phyloP scores from a whole-genome alignment of 108 stramenopile species.

The Cylindrotheca closterium region DNA sequence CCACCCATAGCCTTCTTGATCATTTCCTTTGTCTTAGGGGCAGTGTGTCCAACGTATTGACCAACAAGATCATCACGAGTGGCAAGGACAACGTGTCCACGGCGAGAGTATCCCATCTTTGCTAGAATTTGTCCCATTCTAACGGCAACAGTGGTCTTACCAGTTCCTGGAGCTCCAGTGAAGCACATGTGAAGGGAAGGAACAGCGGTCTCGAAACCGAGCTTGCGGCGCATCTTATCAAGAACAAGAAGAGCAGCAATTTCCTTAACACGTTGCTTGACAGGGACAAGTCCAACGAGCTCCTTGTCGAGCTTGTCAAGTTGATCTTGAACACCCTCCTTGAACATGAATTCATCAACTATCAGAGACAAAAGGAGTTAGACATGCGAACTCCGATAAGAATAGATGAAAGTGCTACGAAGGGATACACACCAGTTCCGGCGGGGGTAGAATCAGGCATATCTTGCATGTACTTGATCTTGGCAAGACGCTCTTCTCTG shows the following conservation, averaged over 20 bases:
- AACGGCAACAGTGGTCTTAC: slow-evolving; percentile 98
- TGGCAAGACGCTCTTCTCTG: slow-evolving; percentile 84
- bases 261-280: slow-evolving; percentile 95
- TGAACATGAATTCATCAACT: slow-evolving; percentile 98
- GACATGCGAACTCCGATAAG: not conserved
- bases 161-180: slow-evolving; percentile 97
- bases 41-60: slow-evolving; percentile 99
- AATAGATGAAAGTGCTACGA: not conserved
- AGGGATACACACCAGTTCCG: slow-evolving; percentile 78
- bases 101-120: slow-evolving; percentile 97
- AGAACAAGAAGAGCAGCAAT: slow-evolving; percentile 96
- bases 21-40: slow-evolving; percentile 99
- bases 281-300: slow-evolving; percentile 91
- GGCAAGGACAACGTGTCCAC: slow-evolving; percentile 95
- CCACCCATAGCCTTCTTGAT: slow-evolving; percentile 98
- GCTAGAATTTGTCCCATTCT: slow-evolving; percentile 98
- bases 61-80: slow-evolving; percentile 98
- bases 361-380: slow-evolving; percentile 1
- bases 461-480: slow-evolving; percentile 92
- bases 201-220: slow-evolving; percentile 95
- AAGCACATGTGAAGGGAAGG: slow-evolving; percentile 99
- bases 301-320: slow-evolving; percentile 94
- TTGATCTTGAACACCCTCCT: slow-evolving; percentile 96
- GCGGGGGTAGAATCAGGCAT: slow-evolving; percentile 90
- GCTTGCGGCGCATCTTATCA: slow-evolving; percentile 97